Evolutionary conservation across 1,284 basidiomycete genomes (phyloP), one percentile per base, ranked within the genome.

Genomic region (Xanthoconium separans): DNA sequence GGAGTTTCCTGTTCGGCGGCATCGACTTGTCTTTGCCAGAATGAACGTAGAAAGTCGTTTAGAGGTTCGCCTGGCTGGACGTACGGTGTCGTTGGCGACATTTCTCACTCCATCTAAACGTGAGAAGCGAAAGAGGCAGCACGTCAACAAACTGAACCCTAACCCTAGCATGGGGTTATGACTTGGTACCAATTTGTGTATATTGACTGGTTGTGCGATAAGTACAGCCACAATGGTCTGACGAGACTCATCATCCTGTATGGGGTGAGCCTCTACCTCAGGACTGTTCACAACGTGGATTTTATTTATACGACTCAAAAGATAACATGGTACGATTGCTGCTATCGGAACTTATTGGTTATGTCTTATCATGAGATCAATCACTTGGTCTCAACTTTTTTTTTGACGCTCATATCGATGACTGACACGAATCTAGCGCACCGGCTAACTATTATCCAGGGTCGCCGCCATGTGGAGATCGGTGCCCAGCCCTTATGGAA

Each of bases 21-120:
- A 67, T 89, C 83, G 49, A 93, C 79, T 62, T 92, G 90, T 34
- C 89, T 75, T 65, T 90, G 88, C 91, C 91, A 94, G 71, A 94
- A 94, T 4, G 83, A 81, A 48, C 83, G 81, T 50, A 92, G 73
- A 65, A 92, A 92, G 47, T 89, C 83, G 60, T 88, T 85, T 31
- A 91, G 75, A 20, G 84, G 84, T 61, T 91, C 86, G 42, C 89
- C 89, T 12, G 89, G 72, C 62, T 87, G 86, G 15, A 91, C 89
- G 50, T 68, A 82, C 16, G 79, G 80, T 50, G 74, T 74, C 27
- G 70, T 66, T 51, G 66, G 66, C 10, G 66, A 71, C 66, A 69
- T 69, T n/a, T 44, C 40, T 55, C 51, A 29, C 40, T 44, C 43
- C 46, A 51, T 48, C 39, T n/a, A 22, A 44, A 47, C 59, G 65